A percentile compares a stretch with the other conserved stretches of the same genome.
These are phyloP conservation scores for Centrapalus pauciflorus DNA, from an alignment of 129 eudicot genomes.

Conservation along the genomic window DNA sequence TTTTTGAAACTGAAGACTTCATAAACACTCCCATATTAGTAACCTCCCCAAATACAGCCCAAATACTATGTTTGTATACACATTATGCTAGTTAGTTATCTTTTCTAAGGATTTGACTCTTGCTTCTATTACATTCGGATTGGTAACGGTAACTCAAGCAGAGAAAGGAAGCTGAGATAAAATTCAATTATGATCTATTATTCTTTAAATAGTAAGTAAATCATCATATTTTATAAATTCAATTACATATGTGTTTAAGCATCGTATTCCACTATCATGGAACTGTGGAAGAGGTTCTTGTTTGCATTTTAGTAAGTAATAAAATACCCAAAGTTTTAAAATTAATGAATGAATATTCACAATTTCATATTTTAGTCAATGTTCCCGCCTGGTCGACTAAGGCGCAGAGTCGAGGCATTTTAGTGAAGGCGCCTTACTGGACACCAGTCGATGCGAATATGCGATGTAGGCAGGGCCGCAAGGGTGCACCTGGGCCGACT, in stretches of 20 bases:
- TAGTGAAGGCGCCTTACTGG: no score
- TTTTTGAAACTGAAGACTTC: neutral
- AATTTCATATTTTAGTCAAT: neutral
- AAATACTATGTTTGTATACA: neutral
- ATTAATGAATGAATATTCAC: neutral
- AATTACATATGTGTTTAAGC: neutral
- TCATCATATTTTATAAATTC: neutral
- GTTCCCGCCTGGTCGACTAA: no score
- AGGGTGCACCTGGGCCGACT: no score
- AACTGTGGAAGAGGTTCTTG: neutral
- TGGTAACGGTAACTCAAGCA: neutral
- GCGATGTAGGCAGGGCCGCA: no score
- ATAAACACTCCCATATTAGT: neutral
- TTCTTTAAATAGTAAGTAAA: neutral
- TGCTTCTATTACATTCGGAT: neutral
- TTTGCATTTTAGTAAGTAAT: neutral
- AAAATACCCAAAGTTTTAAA: neutral
- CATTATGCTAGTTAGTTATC: neutral
- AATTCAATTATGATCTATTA: neutral
- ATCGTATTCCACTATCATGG: neutral
- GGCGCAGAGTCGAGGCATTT: no score
- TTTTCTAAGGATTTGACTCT: neutral
- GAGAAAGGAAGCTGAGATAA: neutral
- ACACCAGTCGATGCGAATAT: no score
- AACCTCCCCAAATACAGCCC: neutral